These are phyloP conservation scores for Balansia obtecta DNA, from an alignment of 2,329 filamentous ascomycete species.

Conservation along the genomic window DNA sequence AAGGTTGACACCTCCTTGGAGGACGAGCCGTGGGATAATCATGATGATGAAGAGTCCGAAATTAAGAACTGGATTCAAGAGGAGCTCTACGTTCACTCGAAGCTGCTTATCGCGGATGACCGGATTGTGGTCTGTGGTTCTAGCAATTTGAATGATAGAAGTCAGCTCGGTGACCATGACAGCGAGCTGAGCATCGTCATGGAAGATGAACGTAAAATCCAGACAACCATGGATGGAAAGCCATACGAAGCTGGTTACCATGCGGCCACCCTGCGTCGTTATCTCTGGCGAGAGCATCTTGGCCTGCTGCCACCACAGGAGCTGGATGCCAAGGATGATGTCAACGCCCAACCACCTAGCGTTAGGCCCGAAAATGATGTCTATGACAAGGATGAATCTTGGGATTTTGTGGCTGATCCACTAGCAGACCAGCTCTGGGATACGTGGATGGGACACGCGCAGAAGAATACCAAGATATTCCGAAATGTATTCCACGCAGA, in stretches of 20 bases:
- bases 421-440: slow-evolving; percentile 53
- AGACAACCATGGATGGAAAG: slow-evolving; percentile 66
- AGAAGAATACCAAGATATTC: slow-evolving; percentile 62
- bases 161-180: slow-evolving; percentile 79
- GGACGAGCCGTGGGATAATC: slow-evolving; percentile 62
- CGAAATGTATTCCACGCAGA: slow-evolving; percentile 77
- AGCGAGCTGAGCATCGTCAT: slow-evolving; percentile 85
- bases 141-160: slow-evolving; percentile 84
- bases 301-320: slow-evolving; percentile 67
- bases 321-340: slow-evolving; percentile 51
- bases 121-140: slow-evolving; percentile 73
- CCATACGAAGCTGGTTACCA: slow-evolving; percentile 70
- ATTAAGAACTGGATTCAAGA: slow-evolving; percentile 87
- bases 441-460: slow-evolving; percentile 57
- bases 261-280: slow-evolving; percentile 66
- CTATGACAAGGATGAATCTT: slow-evolving; percentile 45
- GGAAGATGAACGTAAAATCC: slow-evolving; percentile 63
- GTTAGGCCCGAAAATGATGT: slow-evolving; percentile 54
- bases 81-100: slow-evolving; percentile 89
- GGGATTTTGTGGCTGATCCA: slow-evolving; percentile 58
- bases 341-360: slow-evolving; percentile 61
- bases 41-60: slow-evolving; percentile 57
- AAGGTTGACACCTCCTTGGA: slow-evolving; percentile 43
- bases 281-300: slow-evolving; percentile 83
- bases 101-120: slow-evolving; percentile 83